A percentile compares a stretch with the other conserved stretches of the same genome.
These are phyloP conservation scores for Backusella mclennaniae DNA, from an alignment of 192 early-diverging fungal species.

Conservation along the genomic window DNA sequence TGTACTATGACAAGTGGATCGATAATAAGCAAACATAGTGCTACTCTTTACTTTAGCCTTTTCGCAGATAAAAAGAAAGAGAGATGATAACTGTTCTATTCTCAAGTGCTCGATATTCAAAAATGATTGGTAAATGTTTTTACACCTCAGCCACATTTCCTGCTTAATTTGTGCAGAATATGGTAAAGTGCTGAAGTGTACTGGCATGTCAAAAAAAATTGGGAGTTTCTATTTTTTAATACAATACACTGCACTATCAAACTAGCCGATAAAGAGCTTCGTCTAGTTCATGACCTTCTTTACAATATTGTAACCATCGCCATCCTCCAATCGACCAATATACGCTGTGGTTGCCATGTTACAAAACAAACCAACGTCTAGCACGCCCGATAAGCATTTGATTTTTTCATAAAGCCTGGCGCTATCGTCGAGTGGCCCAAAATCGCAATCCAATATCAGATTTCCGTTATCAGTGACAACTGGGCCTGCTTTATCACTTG, in stretches of 20 bases:
- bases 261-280: too few relatives aligned
- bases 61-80: not conserved
- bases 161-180: too few relatives aligned
- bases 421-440: constrained; percentile 71
- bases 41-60: too few relatives aligned
- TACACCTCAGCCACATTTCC: too few relatives aligned
- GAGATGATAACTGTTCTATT: too few relatives aligned
- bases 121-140: too few relatives aligned
- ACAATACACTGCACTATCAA: too few relatives aligned
- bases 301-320: constrained; percentile 27
- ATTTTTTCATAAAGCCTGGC: constrained; percentile 39
- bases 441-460: constrained; percentile 83
- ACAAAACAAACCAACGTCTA: constrained; percentile 93
- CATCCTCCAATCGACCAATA: constrained; percentile 80
- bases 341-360: constrained; percentile 81
- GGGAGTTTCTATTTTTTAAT: too few relatives aligned
- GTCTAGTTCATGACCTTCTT: not conserved
- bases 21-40: constrained; percentile 13
- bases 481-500: constrained; percentile 80
- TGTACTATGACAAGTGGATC: constrained; percentile 3
- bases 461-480: constrained; percentile 96
- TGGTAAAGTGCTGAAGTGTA: too few relatives aligned
- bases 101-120: too few relatives aligned
- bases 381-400: constrained; percentile 80
- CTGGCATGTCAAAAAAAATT: too few relatives aligned